A percentile compares a stretch with the other conserved stretches of the same genome.
Evolutionary conservation across 2,329 filamentous ascomycete species (phyloP).

Genomic region (Colletotrichum sp.): DNA sequence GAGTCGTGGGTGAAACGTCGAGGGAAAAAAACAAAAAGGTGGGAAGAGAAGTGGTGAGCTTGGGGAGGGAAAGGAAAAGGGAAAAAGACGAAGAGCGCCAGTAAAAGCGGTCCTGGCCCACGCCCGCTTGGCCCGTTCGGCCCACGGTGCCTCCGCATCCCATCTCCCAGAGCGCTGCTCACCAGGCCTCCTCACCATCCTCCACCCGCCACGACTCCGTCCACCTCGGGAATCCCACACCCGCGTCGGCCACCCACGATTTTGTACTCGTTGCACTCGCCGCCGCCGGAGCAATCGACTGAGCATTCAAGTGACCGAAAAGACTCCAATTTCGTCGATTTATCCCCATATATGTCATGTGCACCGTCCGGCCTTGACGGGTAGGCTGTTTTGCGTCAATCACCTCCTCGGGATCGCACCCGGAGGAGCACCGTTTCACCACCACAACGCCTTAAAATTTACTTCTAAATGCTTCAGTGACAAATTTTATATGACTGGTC

Average conservation of each 20-base stretch:
- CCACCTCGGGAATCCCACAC: slow-evolving; percentile 31
- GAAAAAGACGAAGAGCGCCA: slow-evolving; percentile 24
- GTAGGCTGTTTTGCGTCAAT: slow-evolving; percentile 16
- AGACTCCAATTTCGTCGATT: not conserved
- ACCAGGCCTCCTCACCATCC: slow-evolving; percentile 27
- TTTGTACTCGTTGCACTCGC: slow-evolving; percentile 70
- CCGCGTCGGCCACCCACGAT: slow-evolving; percentile 51
- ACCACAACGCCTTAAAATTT: not conserved
- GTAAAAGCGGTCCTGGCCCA: slow-evolving; percentile 22
- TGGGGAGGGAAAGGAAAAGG: slow-evolving; percentile 33
- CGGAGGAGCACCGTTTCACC: slow-evolving; percentile 2
- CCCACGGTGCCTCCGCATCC: slow-evolving; percentile 21
- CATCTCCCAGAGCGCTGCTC: slow-evolving; percentile 18
- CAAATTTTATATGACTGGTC: too few species aligned
- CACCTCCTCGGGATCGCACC: slow-evolving; percentile 14
- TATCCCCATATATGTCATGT: not conserved
- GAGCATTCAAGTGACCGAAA: slow-evolving; percentile 32
- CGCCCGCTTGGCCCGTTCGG: slow-evolving; percentile 21
- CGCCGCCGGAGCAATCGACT: slow-evolving; percentile 39
- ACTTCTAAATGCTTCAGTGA: not conserved
- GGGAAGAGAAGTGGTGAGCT: slow-evolving; percentile 28
- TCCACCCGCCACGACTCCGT: slow-evolving; percentile 34
- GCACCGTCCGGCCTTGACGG: not conserved
- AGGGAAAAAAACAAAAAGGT: slow-evolving; percentile 28
- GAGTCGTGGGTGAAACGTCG: slow-evolving; percentile 21